Percentiles rank a stretch among this genome's conserved stretches.
Conservation (phyloP, 305 asterid species). For the Solanum hybrid region DNA sequence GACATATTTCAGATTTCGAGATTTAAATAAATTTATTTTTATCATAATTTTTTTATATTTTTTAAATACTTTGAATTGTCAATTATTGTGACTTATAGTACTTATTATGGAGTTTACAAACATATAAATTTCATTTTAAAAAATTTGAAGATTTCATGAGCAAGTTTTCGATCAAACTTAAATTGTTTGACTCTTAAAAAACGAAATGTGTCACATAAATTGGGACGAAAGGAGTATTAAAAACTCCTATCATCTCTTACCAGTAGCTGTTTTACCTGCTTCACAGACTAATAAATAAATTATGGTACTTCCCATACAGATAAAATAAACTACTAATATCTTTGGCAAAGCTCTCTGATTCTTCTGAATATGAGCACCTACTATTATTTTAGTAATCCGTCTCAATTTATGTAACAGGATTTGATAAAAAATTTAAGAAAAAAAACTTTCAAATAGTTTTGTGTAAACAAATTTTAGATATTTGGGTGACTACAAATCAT, state of each 20-base stretch:
- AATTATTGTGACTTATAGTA: no score
- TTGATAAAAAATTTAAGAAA: not conserved
- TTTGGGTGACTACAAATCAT: not conserved
- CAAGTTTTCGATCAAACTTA: accelerated
- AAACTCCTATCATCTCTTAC: not conserved
- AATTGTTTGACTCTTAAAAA: accelerated
- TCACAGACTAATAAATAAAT: not conserved
- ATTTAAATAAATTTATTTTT: no score
- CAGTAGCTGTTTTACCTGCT: not conserved
- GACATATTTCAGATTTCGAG: not conserved
- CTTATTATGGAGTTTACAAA: no score
- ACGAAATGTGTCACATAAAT: accelerated
- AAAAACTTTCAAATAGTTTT: not conserved
- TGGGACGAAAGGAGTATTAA: accelerated
- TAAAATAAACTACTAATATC: not conserved
- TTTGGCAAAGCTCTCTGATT: not conserved
- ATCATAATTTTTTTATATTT: accelerated
- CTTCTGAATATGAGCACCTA: not conserved
- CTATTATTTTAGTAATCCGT: not conserved
- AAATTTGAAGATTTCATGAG: not conserved
- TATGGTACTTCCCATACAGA: not conserved
- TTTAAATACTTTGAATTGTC: not conserved
- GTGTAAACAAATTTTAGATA: not conserved
- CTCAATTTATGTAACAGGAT: not conserved
- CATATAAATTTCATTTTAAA: no score